These are phyloP conservation scores for Nectriaceae sp. DNA, from an alignment of 2,329 filamentous ascomycete species.

Conservation along the genomic window DNA sequence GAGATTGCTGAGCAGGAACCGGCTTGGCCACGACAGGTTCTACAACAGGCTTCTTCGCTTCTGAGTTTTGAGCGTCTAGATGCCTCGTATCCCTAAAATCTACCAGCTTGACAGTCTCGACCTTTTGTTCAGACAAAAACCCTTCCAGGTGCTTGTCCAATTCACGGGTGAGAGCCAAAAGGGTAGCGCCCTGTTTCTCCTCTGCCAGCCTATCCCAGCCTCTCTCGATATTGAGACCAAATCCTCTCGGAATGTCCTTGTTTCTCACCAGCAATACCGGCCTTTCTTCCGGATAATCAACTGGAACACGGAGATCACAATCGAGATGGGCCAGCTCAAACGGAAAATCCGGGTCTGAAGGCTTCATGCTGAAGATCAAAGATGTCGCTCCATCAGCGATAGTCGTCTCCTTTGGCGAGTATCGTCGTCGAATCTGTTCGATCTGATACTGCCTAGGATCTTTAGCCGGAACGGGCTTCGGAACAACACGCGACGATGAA, in stretches of 20 bases:
- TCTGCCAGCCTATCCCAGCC: conserved; percentile 69
- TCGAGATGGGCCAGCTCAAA: conserved; percentile 72
- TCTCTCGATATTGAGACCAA: conserved; percentile 73
- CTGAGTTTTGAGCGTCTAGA: conserved; percentile 30
- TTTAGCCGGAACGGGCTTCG: conserved; percentile 66
- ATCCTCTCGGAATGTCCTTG: conserved; percentile 68
- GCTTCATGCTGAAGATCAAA: conserved; percentile 65
- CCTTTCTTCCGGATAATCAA: conserved; percentile 58
- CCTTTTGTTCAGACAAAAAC: conserved; percentile 69
- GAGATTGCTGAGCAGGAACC: conserved; percentile 8
- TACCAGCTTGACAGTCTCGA: conserved; percentile 71
- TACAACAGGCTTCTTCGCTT: conserved; percentile 6
- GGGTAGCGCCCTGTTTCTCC: conserved; percentile 55
- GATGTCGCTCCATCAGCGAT: conserved; percentile 52
- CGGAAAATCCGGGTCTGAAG: conserved; percentile 82
- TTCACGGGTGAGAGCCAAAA: conserved; percentile 67
- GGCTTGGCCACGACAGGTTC: conserved; percentile 2
- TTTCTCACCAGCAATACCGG: conserved; percentile 68
- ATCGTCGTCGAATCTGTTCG: conserved; percentile 70
- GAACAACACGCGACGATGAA: conserved; percentile 52
- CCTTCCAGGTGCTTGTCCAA: conserved; percentile 73
- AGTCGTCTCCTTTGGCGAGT: conserved; percentile 49
- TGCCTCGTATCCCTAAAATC: conserved; percentile 59
- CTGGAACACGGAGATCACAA: conserved; percentile 67
- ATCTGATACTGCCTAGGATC: conserved; percentile 76